A percentile compares a stretch with the other conserved stretches of the same genome.
Conservation (phyloP, 2,329 filamentous ascomycete species). For the Fusarium transvaalense region DNA sequence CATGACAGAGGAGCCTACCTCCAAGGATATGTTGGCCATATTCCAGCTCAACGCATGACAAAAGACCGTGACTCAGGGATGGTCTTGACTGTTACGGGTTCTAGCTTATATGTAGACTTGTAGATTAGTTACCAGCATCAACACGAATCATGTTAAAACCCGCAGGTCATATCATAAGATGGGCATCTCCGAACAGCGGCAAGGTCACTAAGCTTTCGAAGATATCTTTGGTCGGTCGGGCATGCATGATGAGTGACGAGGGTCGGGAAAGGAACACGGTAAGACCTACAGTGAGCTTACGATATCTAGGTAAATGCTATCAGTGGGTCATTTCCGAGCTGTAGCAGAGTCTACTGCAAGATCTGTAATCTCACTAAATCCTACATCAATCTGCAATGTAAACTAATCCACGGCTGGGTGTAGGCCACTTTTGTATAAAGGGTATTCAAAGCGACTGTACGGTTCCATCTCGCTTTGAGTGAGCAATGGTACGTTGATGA, state of each 20-base stretch:
- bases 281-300: neutral
- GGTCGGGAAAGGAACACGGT: neutral
- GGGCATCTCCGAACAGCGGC: neutral
- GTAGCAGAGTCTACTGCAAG: neutral
- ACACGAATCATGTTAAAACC: too few species aligned
- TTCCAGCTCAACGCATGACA: neutral
- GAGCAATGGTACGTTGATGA: neutral
- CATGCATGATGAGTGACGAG: neutral
- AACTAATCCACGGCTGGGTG: neutral
- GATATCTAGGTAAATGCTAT: neutral
- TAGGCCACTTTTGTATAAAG: fast-evolving
- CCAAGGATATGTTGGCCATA: too few species aligned
- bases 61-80: neutral
- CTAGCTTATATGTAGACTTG: neutral
- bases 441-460: neutral
- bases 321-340: neutral
- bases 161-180: neutral
- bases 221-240: neutral
- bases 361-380: neutral
- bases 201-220: neutral
- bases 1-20: neutral
- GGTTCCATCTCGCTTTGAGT: neutral
- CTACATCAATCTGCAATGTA: neutral
- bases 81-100: neutral
- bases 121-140: neutral